Conservation (phyloP, 192 early-diverging fungal species). For the Coemansia sp. region DNA sequence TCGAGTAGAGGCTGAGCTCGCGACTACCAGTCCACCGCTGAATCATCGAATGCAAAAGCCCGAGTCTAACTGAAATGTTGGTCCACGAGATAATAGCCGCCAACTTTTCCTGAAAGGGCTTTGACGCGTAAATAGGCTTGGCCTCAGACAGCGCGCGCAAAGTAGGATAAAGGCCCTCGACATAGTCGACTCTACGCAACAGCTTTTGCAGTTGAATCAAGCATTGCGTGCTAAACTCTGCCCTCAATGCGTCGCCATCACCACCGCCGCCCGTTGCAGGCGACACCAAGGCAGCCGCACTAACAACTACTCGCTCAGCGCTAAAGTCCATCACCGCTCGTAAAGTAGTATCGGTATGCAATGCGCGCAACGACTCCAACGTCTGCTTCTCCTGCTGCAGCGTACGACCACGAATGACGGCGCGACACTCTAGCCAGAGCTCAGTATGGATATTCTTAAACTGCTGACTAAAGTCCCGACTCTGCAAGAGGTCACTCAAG, state of each 20-base stretch:
- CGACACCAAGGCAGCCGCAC: neutral
- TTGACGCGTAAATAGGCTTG: slow-evolving; percentile 70
- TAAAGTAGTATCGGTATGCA: slow-evolving; percentile 36
- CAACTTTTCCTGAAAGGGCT: slow-evolving; percentile 68
- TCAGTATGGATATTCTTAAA: slow-evolving; percentile 55
- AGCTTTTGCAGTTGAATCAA: slow-evolving; percentile 69
- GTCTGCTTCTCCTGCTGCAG: slow-evolving; percentile 66
- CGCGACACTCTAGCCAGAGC: slow-evolving; percentile 77
- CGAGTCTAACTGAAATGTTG: slow-evolving; percentile 70
- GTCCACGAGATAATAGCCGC: slow-evolving; percentile 79
- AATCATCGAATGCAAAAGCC: slow-evolving; percentile 74
- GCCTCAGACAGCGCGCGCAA: slow-evolving; percentile 62
- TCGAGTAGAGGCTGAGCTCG: slow-evolving; percentile 44
- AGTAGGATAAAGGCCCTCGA: slow-evolving; percentile 79
- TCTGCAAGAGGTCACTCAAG: slow-evolving; percentile 32
- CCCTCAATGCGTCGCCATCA: slow-evolving; percentile 1
- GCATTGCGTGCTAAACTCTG: slow-evolving; percentile 42
- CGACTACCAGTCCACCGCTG: slow-evolving; percentile 80
- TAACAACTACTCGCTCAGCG: slow-evolving; percentile 31
- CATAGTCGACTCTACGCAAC: slow-evolving; percentile 74
- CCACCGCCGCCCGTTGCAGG: neutral
- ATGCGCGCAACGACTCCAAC: slow-evolving; percentile 63
- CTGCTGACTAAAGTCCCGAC: slow-evolving; percentile 53
- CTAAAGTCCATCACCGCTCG: slow-evolving; percentile 70
- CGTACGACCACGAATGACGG: slow-evolving; percentile 64